phyloP scores from a whole-genome alignment of 1,284 basidiomycete genomes.

The Xerocomus minutiporus region DNA sequence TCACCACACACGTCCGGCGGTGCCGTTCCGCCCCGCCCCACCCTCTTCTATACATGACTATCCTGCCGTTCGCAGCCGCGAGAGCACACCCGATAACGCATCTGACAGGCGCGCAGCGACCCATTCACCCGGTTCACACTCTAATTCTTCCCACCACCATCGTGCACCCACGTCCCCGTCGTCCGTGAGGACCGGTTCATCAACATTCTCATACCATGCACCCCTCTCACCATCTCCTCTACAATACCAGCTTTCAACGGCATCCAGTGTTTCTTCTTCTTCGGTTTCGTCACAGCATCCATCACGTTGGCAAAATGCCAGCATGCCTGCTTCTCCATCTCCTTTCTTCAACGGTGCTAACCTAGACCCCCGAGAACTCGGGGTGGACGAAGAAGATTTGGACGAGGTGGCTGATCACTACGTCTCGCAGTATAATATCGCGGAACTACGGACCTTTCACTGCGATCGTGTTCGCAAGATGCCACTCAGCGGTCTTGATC shows the following conservation, averaged over 20 bases:
- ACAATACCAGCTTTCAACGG: slow-evolving; percentile 54
- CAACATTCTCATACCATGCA: slow-evolving; percentile 54
- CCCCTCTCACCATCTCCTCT: slow-evolving; percentile 56
- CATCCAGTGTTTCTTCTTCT: slow-evolving; percentile 34
- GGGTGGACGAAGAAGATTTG: slow-evolving; percentile 34
- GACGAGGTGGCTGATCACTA: slow-evolving; percentile 56
- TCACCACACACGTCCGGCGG: slow-evolving; percentile 80
- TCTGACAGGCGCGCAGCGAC: slow-evolving; percentile 26
- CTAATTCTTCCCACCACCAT: slow-evolving; percentile 24
- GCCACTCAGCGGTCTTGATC: slow-evolving; percentile 87
- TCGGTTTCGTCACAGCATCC: slow-evolving; percentile 21
- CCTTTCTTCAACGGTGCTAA: slow-evolving; percentile 32
- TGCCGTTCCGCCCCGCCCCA: slow-evolving; percentile 69
- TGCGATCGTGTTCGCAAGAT: slow-evolving; percentile 92
- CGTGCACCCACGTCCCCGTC: slow-evolving; percentile 51
- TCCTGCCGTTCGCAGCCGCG: slow-evolving; percentile 21
- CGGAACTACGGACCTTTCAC: slow-evolving; percentile 86
- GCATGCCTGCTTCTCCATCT: slow-evolving; percentile 18
- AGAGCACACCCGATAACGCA: slow-evolving; percentile 27
- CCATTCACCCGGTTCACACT: slow-evolving; percentile 21
- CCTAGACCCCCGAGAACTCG: slow-evolving; percentile 38
- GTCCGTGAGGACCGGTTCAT: slow-evolving; percentile 49
- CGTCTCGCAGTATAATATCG: slow-evolving; percentile 53
- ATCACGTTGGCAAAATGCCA: slow-evolving; percentile 30
- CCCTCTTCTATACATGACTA: slow-evolving; percentile 18